These are phyloP conservation scores for Trichoderma hamatum DNA, from an alignment of 2,329 filamentous ascomycete species.

Conservation along the genomic window DNA sequence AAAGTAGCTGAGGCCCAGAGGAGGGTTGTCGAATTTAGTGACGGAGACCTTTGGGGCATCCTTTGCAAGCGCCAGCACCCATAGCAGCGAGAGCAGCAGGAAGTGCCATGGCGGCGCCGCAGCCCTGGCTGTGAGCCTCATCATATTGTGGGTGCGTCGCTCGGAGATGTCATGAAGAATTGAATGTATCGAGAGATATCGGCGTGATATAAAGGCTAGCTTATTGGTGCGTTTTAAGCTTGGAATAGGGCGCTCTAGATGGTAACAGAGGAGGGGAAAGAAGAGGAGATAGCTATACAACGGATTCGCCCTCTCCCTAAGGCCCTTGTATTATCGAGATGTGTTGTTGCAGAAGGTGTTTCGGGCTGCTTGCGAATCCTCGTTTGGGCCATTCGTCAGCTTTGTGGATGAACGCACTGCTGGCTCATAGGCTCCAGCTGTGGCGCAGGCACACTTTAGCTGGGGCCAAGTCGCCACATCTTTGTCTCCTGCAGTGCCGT, in stretches of 20 bases:
- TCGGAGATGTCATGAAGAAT: conserved; percentile 49
- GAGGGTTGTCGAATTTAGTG: conserved; percentile 67
- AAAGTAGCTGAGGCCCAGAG: conserved; percentile 81
- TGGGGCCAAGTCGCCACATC: conserved; percentile 26
- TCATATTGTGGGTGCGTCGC: conserved; percentile 47
- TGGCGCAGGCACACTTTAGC: conserved; percentile 21
- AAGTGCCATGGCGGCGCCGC: conserved; percentile 51
- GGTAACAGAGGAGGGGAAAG: not conserved
- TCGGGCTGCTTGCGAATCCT: conserved; percentile 25
- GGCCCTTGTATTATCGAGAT: not conserved
- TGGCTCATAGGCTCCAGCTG: conserved; percentile 17
- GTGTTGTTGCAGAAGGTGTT: conserved; percentile 3
- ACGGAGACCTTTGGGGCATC: conserved; percentile 67
- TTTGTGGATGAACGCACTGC: conserved; percentile 22
- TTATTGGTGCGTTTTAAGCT: not conserved
- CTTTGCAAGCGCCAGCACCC: conserved; percentile 54
- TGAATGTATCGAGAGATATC: conserved; percentile 5
- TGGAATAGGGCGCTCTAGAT: not conserved
- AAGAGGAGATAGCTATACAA: not conserved
- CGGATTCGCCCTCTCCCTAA: not conserved
- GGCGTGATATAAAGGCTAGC: not conserved
- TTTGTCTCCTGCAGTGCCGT: not conserved
- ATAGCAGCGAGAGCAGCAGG: conserved; percentile 54
- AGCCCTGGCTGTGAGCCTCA: conserved; percentile 57
- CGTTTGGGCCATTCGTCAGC: conserved; percentile 24